A percentile compares a stretch with the other conserved stretches of the same genome.
Evolutionary conservation across 2,329 filamentous ascomycete genomes (phyloP).

Genomic region (Cordyceps militaris): DNA sequence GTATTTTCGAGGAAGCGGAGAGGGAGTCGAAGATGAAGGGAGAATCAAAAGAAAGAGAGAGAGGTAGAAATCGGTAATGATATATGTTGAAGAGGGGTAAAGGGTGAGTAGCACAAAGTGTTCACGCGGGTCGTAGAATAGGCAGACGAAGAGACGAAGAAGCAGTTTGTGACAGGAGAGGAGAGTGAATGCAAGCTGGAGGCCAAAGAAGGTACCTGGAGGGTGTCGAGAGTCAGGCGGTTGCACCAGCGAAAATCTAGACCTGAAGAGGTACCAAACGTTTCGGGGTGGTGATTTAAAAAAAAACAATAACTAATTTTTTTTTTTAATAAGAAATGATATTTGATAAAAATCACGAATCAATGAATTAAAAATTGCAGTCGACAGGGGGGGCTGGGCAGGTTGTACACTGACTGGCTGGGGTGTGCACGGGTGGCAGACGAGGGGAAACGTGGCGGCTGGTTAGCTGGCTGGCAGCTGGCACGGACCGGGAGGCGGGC

Average conservation of each 20-base stretch:
- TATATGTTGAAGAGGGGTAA: not conserved
- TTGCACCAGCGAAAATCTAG: not conserved
- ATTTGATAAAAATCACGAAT: not conserved
- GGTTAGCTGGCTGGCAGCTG: not conserved
- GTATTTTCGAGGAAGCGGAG: not conserved
- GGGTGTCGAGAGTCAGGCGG: not conserved
- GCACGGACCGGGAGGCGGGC: constrained; percentile 4
- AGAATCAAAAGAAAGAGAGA: not conserved
- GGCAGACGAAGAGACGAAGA: not conserved
- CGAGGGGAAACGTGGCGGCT: not conserved
- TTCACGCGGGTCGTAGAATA: not conserved
- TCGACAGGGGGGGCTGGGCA: not conserved
- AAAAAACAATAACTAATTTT: not conserved
- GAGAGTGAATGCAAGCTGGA: not conserved
- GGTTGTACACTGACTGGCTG: not conserved
- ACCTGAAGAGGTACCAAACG: not conserved
- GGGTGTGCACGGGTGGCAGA: not conserved
- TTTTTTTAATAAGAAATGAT: not conserved
- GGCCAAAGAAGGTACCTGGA: not conserved
- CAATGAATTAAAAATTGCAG: not conserved
- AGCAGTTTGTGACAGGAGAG: not conserved
- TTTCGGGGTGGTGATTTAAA: not conserved
- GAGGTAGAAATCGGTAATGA: not conserved
- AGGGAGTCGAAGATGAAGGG: not conserved
- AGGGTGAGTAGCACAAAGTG: not conserved